phyloP scores from a whole-genome alignment of 192 early-diverging fungal genomes.

The Coemansia sp. region DNA sequence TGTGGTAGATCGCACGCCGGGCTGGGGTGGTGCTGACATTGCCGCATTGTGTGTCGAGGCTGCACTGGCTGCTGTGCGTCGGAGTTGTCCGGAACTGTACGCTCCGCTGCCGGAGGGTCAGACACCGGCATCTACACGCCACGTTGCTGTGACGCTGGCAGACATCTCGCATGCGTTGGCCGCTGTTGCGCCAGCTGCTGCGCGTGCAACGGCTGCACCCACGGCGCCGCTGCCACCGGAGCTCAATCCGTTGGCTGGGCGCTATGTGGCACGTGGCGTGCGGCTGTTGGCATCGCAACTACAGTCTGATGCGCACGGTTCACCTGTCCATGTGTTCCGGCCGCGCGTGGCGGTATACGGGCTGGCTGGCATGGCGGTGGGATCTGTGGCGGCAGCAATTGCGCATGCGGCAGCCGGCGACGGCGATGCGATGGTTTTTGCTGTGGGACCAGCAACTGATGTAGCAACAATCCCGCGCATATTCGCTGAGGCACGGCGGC shows the following conservation, averaged over 20 bases:
- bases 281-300: slow-evolving; percentile 25
- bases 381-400: slow-evolving; percentile 55
- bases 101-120: slow-evolving; percentile 24
- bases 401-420: slow-evolving; percentile 58
- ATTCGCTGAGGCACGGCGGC: slow-evolving; percentile 62
- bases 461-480: slow-evolving; percentile 58
- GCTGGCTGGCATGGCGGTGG: slow-evolving; percentile 61
- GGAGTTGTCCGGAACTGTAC: slow-evolving; percentile 69
- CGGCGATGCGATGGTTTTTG: slow-evolving; percentile 60
- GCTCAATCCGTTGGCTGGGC: slow-evolving; percentile 5
- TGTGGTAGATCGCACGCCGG: slow-evolving; percentile 74
- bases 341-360: slow-evolving; percentile 67
- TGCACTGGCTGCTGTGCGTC: slow-evolving; percentile 51
- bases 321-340: slow-evolving; percentile 25
- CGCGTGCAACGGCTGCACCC: slow-evolving; percentile 1
- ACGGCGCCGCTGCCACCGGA: slow-evolving; percentile 3
- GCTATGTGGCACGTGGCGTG: slow-evolving; percentile 2
- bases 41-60: slow-evolving; percentile 85
- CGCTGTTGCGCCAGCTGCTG: slow-evolving; percentile 13
- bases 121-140: slow-evolving; percentile 41
- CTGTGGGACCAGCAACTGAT: slow-evolving; percentile 38
- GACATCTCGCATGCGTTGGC: slow-evolving; percentile 59
- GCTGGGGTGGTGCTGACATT: slow-evolving; percentile 96
- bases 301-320: slow-evolving; percentile 7
- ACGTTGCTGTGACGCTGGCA: slow-evolving; percentile 56